Percentiles rank a stretch among this genome's conserved stretches.
phyloP scores from a whole-genome alignment of 306 rosid species.

The Rosa lucieae region DNA sequence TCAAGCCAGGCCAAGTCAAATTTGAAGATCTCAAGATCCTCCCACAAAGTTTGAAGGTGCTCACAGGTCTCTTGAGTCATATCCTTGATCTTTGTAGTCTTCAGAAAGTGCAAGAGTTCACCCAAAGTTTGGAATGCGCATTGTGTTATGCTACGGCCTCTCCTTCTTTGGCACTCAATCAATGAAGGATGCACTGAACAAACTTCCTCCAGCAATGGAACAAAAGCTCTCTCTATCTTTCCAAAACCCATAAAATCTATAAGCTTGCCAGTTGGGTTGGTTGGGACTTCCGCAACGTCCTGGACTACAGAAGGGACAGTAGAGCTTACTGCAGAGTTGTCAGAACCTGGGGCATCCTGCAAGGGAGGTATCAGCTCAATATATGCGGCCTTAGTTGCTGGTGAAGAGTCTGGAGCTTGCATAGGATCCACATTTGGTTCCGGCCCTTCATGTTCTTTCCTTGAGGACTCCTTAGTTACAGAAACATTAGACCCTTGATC shows the following conservation, averaged over 20 bases:
- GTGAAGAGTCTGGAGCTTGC: not conserved
- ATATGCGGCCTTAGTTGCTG: not conserved
- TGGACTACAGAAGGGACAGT: not conserved
- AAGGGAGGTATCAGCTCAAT: not conserved
- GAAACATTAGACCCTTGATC: too few relatives aligned
- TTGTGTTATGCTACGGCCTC: not conserved
- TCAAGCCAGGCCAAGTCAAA: conserved; percentile 6
- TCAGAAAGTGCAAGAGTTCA: not conserved
- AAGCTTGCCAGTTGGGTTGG: not conserved
- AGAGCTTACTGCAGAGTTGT: not conserved
- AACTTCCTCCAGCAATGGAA: not conserved
- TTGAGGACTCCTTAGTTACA: not conserved
- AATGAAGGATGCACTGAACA: not conserved
- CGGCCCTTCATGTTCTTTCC: not conserved
- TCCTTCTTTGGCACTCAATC: conserved; percentile 1
- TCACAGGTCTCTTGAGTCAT: not conserved
- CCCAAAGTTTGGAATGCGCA: conserved; percentile 10
- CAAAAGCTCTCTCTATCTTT: not conserved
- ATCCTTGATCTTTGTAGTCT: not conserved
- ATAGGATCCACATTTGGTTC: not conserved
- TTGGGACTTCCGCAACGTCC: not conserved
- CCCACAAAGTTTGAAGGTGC: not conserved
- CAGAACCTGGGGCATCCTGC: not conserved
- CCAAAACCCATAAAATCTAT: not conserved
- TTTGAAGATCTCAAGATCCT: conserved; percentile 1